Base-by-base conservation (phyloP, 306 rosid species). In the Castanea crenata region DNA sequence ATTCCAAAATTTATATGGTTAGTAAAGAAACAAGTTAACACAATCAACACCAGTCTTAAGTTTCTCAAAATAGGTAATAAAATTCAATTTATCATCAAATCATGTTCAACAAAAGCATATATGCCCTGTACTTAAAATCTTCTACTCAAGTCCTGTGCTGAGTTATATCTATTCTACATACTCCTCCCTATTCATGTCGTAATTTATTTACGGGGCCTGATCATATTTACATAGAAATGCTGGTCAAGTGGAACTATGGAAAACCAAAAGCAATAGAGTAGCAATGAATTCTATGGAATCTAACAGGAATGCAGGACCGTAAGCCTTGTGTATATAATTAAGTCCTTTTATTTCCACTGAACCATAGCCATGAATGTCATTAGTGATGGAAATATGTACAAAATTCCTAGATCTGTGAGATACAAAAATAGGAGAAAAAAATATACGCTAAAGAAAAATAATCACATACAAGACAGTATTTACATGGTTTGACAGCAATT, bases 351-450 rank as follows among this genome's bases (percentile, higher is more conserved):
- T 35, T 80, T 74, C 85, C 76, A 11, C 44, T 52, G 76, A 46
- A 83, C 19, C 80, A 71, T 74, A 29, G 79, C 64, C 79, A 85
- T 34, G 69, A 71, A 74, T 76, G 79, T 62, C 75, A 68, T 52
- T 74, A 85, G 29, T 21, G 21, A 21, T 21, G 21, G 21, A 21
- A 21, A 21, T 21, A 21, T 21, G 21, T 21, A 21, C 21, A 21
- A 21, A 21, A 21, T 21, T 21, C 21, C 0, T 21, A 21, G 21
- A 21, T 21, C 0, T 21, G 21, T 21, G 21, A 21, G 21, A 21
- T 21, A 0, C 21, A 21, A 21, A 21, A 21, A 21, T 21, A 21
- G 21, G 21, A 21, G 0, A 21, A 21, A 21, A 21, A 21, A 21
- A 21, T 21, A 21, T 21, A 21, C 21, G 21, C 21, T 21, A 21